phyloP scores from a whole-genome alignment of 495 filamentous ascomycete species.

The Echria macrotheca region DNA sequence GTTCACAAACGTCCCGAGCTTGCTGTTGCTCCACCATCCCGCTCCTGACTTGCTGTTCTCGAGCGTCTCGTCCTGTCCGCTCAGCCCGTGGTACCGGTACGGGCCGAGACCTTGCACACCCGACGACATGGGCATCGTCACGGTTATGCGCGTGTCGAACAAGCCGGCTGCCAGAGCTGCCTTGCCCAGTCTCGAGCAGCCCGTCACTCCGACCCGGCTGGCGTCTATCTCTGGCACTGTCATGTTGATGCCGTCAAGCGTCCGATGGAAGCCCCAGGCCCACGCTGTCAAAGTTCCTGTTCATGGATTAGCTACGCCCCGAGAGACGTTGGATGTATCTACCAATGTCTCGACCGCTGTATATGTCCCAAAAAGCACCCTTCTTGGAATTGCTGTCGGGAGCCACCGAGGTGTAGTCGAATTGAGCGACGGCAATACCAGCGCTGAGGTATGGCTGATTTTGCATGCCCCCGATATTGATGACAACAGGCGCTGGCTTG shows the following conservation, averaged over 20 bases:
- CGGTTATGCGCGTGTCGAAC: conserved; percentile 47
- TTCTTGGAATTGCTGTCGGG: conserved; percentile 48
- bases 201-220: conserved; percentile 44
- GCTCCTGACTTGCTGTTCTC: conserved; percentile 52
- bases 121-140: conserved; percentile 53
- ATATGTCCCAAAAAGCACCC: conserved; percentile 48
- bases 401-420: conserved; percentile 46
- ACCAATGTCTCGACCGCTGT: conserved; percentile 50
- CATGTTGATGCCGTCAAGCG: conserved; percentile 45
- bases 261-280: conserved; percentile 52
- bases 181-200: conserved; percentile 49
- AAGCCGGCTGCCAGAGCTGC: conserved; percentile 47
- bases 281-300: conserved; percentile 46
- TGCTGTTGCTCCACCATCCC: conserved; percentile 46
- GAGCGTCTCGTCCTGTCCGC: conserved; percentile 49
- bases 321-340: conserved; percentile 2
- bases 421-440: conserved; percentile 47
- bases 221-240: conserved; percentile 46
- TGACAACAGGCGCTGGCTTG: conserved; percentile 45
- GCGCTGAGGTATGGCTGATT: conserved; percentile 45
- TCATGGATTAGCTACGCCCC: not conserved
- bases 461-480: conserved; percentile 50
- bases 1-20: conserved; percentile 44
- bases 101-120: conserved; percentile 49
- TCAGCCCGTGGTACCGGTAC: conserved; percentile 46